These are phyloP conservation scores for Diaporthe velutina DNA, from an alignment of 2,329 filamentous ascomycete genomes.

Conservation along the genomic window DNA sequence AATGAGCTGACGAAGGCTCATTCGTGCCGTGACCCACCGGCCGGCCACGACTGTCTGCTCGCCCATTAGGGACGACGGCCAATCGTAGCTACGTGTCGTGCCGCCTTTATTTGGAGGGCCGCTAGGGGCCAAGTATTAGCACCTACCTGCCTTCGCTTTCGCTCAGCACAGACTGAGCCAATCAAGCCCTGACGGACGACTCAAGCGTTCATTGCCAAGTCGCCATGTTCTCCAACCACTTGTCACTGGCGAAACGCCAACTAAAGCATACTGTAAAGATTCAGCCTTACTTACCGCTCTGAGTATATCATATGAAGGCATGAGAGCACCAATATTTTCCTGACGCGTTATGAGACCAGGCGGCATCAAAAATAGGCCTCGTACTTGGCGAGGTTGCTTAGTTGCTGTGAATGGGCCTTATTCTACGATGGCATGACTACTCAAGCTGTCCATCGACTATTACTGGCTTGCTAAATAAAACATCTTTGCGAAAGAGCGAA, in stretches of 20 bases:
- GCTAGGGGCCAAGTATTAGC: background rate
- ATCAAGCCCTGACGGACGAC: background rate
- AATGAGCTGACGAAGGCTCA: conserved; percentile 19
- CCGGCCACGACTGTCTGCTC: background rate
- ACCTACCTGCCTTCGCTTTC: conserved; percentile 6
- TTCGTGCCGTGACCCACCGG: conserved; percentile 13
- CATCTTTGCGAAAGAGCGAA: background rate
- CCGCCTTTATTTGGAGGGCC: background rate
- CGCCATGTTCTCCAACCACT: background rate
- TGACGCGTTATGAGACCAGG: background rate
- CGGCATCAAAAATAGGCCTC: background rate
- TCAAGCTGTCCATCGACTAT: background rate
- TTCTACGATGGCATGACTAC: too few relatives aligned
- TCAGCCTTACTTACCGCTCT: too few relatives aligned
- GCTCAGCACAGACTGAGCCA: background rate
- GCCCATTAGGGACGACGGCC: background rate
- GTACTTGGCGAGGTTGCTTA: background rate
- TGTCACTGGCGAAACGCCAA: background rate
- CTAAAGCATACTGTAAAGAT: background rate
- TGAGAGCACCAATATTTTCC: background rate
- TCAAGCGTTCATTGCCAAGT: background rate
- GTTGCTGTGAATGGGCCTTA: background rate
- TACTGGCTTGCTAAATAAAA: too few relatives aligned
- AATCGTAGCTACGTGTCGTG: background rate
- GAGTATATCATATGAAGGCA: background rate